A percentile compares a stretch with the other conserved stretches of the same genome.
Conservation (phyloP, 163 green algal species). For the Prototheca wickerhamii region DNA sequence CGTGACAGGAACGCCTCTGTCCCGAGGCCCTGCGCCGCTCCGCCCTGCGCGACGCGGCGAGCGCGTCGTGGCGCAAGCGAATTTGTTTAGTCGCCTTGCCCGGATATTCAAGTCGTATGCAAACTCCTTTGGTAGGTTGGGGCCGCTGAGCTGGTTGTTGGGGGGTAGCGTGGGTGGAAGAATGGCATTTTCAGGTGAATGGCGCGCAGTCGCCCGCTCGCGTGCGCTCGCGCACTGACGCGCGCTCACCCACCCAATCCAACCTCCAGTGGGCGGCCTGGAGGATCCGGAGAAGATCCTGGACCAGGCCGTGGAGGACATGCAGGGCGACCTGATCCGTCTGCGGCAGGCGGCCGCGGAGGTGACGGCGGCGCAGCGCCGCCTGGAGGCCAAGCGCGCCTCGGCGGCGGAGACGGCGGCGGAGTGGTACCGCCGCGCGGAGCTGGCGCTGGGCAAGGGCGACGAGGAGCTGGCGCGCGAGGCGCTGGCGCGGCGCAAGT, state of each 20-base stretch:
- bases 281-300: conserved; percentile 99
- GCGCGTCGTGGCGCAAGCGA: too few species aligned
- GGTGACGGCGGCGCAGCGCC: conserved; percentile 94
- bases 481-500: conserved; percentile 83
- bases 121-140: too few species aligned
- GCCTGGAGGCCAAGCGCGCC: conserved; percentile 92
- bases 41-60: too few species aligned
- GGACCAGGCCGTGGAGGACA: conserved; percentile 93
- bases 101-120: too few species aligned
- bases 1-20: too few species aligned
- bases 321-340: conserved; percentile 95
- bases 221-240: neutral
- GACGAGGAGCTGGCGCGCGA: conserved; percentile 94
- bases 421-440: conserved; percentile 63
- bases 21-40: too few species aligned
- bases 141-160: neutral
- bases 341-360: conserved; percentile 93
- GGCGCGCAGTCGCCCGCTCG: neutral
- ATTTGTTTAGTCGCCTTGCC: too few species aligned
- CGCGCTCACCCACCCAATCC: neutral
- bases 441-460: conserved; percentile 89
- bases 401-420: conserved; percentile 66
- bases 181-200: neutral
- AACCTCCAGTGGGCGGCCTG: conserved; percentile 56
- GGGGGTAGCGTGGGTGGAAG: neutral